These are phyloP conservation scores for Pneumocystis carinii DNA, from an alignment of 1,139 yeast species.

Conservation along the genomic window DNA sequence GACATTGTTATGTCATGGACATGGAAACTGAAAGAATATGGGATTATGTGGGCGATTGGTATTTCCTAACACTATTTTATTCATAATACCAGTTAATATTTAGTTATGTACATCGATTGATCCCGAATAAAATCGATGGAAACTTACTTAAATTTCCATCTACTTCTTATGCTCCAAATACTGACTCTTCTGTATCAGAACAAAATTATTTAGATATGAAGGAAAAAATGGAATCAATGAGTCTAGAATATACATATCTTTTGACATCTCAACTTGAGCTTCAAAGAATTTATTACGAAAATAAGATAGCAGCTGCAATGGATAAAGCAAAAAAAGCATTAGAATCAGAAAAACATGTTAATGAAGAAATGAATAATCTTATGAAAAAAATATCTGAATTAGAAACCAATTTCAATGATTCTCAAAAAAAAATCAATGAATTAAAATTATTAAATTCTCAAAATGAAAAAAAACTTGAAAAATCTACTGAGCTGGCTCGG, in stretches of 20 bases:
- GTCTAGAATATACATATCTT: constrained; percentile 66
- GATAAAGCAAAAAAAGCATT: constrained; percentile 22
- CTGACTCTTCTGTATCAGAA: not conserved
- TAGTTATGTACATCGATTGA: constrained; percentile 63
- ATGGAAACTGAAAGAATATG: constrained; percentile 72
- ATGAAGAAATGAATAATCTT: constrained; percentile 23
- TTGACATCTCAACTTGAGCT: constrained; percentile 70
- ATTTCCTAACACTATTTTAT: not conserved
- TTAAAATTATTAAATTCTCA: constrained; percentile 23
- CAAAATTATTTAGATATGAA: constrained; percentile 6
- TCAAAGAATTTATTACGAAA: constrained; percentile 76
- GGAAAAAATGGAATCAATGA: constrained; percentile 33
- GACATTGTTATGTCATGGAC: constrained; percentile 91
- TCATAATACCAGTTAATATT: not conserved
- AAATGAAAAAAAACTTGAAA: constrained; percentile 24
- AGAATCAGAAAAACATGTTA: constrained; percentile 27
- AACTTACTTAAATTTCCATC: constrained; percentile 55
- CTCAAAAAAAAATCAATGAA: constrained; percentile 13
- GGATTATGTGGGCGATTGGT: constrained; percentile 83
- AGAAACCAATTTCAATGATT: constrained; percentile 12
- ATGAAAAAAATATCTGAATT: constrained; percentile 13
- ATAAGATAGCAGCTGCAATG: constrained; percentile 34
- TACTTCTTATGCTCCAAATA: constrained; percentile 7
- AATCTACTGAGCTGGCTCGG: constrained; percentile 19
- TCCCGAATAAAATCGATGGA: constrained; percentile 76